phyloP scores from a whole-genome alignment of 352 stramenopile species.

The Pythium volutum region DNA sequence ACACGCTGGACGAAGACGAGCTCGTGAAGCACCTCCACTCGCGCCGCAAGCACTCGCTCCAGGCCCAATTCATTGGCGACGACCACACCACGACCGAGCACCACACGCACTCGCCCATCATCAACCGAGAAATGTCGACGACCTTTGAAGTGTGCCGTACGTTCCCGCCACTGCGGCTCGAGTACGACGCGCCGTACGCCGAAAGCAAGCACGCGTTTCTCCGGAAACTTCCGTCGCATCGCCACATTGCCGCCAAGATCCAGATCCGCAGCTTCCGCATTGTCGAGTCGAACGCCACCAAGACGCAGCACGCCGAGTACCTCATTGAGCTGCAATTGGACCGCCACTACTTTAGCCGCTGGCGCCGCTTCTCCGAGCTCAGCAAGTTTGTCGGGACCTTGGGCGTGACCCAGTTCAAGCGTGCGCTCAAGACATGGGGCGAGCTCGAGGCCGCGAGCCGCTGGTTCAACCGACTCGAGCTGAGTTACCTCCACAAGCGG shows the following conservation, averaged over 20 bases:
- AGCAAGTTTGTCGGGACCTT: conserved; percentile 58
- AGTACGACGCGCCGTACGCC: conserved; percentile 63
- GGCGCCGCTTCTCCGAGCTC: conserved; percentile 76
- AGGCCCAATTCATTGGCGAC: conserved; percentile 15
- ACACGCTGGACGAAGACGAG: conserved; percentile 37
- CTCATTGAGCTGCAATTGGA: conserved; percentile 77
- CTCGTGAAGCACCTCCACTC: conserved; percentile 37
- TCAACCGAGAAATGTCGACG: conserved; percentile 62
- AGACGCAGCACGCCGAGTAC: conserved; percentile 75
- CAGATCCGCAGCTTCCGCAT: conserved; percentile 84
- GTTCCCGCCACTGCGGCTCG: conserved; percentile 48
- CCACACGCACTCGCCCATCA: conserved; percentile 33
- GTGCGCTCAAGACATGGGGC: conserved; percentile 54
- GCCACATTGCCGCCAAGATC: conserved; percentile 74
- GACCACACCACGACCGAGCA: background rate
- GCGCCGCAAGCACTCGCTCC: conserved; percentile 25
- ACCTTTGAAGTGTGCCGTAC: conserved; percentile 74
- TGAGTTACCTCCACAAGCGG: conserved; percentile 79
- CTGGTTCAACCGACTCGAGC: conserved; percentile 83
- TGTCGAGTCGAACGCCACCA: conserved; percentile 42
- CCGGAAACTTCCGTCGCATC: conserved; percentile 57
- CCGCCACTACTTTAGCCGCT: conserved; percentile 66
- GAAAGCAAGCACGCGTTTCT: conserved; percentile 65
- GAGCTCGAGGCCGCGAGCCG: conserved; percentile 53
- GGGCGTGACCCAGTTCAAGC: conserved; percentile 49